Percentiles rank a stretch among this genome's conserved stretches.
Evolutionary conservation across 495 filamentous ascomycete genomes (phyloP).

Genomic region (Oidiodendron maius): DNA sequence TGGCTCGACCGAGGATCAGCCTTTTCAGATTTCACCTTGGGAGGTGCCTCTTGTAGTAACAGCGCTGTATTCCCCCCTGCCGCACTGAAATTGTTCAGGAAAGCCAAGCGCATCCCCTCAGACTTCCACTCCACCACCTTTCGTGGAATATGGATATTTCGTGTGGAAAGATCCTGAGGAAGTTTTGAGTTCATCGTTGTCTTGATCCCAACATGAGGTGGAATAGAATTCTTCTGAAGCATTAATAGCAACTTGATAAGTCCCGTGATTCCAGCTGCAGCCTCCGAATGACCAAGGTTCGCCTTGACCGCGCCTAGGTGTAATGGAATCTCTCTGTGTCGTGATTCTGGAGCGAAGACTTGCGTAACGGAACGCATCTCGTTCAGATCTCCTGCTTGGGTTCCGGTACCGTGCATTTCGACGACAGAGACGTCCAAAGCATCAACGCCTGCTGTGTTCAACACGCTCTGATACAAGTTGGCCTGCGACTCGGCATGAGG

Average conservation of each 20-base stretch:
- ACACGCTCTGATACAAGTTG: conserved; percentile 49
- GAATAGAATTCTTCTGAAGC: conserved; percentile 52
- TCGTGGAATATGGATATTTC: conserved; percentile 63
- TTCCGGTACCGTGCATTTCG: conserved; percentile 85
- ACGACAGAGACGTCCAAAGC: conserved; percentile 72
- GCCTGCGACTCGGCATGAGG: conserved; percentile 69
- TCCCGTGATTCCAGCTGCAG: conserved; percentile 63
- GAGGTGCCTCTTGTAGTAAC: conserved; percentile 52
- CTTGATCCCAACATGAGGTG: conserved; percentile 72
- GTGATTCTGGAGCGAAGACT: conserved; percentile 73
- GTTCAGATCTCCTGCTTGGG: conserved; percentile 71
- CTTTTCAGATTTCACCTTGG: conserved; percentile 8
- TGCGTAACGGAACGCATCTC: conserved; percentile 74
- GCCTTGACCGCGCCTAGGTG: conserved; percentile 80
- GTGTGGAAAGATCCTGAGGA: conserved; percentile 63
- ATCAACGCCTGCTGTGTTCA: conserved; percentile 62
- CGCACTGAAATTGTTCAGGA: conserved; percentile 33
- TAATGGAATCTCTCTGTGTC: conserved; percentile 62
- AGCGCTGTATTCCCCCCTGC: conserved; percentile 60
- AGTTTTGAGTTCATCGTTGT: conserved; percentile 72
- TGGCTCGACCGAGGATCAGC: conserved; percentile 45
- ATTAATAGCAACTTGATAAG: conserved; percentile 76
- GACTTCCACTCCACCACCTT: conserved; percentile 31
- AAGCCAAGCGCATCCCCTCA: conserved; percentile 22
- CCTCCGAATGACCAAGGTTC: conserved; percentile 86